These are phyloP conservation scores for Penicillium angulare DNA, from an alignment of 495 filamentous ascomycete genomes.

Conservation along the genomic window DNA sequence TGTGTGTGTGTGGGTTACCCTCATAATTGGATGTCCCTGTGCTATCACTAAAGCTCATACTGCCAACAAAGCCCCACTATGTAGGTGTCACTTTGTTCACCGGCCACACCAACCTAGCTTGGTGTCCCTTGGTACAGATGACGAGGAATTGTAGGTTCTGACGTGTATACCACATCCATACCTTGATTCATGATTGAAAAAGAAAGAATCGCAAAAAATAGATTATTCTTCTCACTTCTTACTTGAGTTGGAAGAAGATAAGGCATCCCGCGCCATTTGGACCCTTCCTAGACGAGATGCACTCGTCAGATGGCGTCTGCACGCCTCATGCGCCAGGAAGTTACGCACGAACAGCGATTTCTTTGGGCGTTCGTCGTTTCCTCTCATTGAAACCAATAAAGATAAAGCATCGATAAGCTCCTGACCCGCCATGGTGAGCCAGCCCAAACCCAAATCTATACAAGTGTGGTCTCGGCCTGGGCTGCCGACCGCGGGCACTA, in stretches of 20 bases:
- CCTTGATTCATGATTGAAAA: too few species aligned
- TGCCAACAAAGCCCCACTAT: background rate
- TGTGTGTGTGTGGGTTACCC: background rate
- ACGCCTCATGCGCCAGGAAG: too few species aligned
- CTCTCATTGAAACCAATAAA: background rate
- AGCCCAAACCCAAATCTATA: background rate
- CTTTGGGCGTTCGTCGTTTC: too few species aligned
- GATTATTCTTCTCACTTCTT: background rate
- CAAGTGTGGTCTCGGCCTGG: slow-evolving; percentile 13
- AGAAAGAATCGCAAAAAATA: too few species aligned
- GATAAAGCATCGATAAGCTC: background rate
- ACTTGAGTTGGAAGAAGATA: slow-evolving; percentile 8
- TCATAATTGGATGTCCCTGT: background rate
- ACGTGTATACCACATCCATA: slow-evolving; percentile 10
- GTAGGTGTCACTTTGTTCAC: slow-evolving; percentile 19
- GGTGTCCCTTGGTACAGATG: slow-evolving; percentile 4
- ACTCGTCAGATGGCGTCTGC: background rate
- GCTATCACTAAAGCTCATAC: slow-evolving; percentile 1
- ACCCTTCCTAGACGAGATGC: background rate
- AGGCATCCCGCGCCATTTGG: slow-evolving; percentile 10
- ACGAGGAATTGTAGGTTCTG: slow-evolving; percentile 4
- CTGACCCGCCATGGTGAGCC: background rate
- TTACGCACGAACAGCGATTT: too few species aligned
- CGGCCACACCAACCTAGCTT: slow-evolving; percentile 8
- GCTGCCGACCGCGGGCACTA: slow-evolving; percentile 17